Conservation (phyloP, 164 flowering plant species). For the Pachysandra terminalis region DNA sequence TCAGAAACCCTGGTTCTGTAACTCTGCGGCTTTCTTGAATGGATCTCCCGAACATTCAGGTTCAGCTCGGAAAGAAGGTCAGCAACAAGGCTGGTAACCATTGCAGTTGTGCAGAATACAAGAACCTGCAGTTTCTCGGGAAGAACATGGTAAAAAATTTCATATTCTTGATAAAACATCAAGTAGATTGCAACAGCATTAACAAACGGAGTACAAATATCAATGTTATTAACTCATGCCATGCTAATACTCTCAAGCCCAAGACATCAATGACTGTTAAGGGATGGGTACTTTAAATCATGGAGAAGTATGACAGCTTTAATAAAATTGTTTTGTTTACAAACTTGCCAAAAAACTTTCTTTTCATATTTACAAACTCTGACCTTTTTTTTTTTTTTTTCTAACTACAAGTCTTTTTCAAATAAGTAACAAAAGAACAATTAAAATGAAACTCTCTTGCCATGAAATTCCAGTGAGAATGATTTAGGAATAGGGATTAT, state of each 20-base stretch:
- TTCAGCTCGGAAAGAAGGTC: conserved; percentile 74
- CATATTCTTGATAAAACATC: not conserved
- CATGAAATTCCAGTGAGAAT: not conserved
- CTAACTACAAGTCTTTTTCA: not conserved
- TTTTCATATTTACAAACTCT: not conserved
- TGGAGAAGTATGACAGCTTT: not conserved
- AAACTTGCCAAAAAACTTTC: no score
- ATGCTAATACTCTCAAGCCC: not conserved
- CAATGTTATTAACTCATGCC: not conserved
- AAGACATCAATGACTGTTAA: not conserved
- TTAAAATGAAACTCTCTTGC: not conserved
- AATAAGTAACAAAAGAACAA: not conserved
- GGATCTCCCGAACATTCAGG: conserved; percentile 91
- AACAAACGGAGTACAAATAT: not conserved
- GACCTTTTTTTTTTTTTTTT: no score
- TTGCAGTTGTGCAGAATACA: conserved; percentile 97
- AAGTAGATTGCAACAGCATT: no score
- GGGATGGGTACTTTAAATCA: not conserved
- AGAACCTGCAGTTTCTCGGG: conserved; percentile 54
- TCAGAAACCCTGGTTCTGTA: conserved; percentile 92
- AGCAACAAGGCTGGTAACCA: conserved; percentile 86
- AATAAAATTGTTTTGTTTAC: not conserved
- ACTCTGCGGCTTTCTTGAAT: conserved; percentile 92
- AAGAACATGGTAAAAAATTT: conserved; percentile 7
- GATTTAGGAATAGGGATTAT: not conserved